Conservation (phyloP, 805 yeast species). For the Saccharomycopsis vini region DNA sequence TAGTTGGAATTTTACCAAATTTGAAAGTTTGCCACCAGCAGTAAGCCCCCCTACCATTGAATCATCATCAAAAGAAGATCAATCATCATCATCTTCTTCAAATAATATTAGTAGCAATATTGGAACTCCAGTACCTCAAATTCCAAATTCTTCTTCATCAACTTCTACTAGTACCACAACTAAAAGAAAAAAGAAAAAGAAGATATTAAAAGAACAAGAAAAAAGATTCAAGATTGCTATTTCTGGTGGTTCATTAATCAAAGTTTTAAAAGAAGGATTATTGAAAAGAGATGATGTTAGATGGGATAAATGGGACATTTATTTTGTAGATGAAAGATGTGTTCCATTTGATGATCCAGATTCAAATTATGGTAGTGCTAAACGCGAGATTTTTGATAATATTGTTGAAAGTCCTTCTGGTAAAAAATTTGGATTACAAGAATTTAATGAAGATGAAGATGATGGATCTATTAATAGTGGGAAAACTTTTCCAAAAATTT, state of each 20-base stretch:
- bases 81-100: not conserved
- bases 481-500: constrained; percentile 72
- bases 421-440: constrained; percentile 25
- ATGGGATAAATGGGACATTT: constrained; percentile 75
- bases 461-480: too few relatives aligned
- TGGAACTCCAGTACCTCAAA: too few relatives aligned
- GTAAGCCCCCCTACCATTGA: not conserved
- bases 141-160: too few relatives aligned
- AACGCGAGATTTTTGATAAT: constrained; percentile 67
- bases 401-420: constrained; percentile 35
- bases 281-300: constrained; percentile 65
- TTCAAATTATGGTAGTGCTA: constrained; percentile 78
- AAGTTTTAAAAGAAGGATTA: constrained; percentile 80
- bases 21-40: constrained; percentile 23
- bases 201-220: constrained; percentile 46
- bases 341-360: constrained; percentile 77
- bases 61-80: not conserved
- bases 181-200: constrained; percentile 22
- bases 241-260: constrained; percentile 86
- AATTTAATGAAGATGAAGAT: too few relatives aligned
- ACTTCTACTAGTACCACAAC: constrained; percentile 1
- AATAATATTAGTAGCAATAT: too few relatives aligned
- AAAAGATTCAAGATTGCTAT: constrained; percentile 82
- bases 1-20: constrained; percentile 26
- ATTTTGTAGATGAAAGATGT: constrained; percentile 84